Percentiles rank a stretch among this genome's conserved stretches.
Evolutionary conservation across 192 early-diverging fungal genomes (phyloP).

Genomic region (Jimgerdemannia flammicorona): DNA sequence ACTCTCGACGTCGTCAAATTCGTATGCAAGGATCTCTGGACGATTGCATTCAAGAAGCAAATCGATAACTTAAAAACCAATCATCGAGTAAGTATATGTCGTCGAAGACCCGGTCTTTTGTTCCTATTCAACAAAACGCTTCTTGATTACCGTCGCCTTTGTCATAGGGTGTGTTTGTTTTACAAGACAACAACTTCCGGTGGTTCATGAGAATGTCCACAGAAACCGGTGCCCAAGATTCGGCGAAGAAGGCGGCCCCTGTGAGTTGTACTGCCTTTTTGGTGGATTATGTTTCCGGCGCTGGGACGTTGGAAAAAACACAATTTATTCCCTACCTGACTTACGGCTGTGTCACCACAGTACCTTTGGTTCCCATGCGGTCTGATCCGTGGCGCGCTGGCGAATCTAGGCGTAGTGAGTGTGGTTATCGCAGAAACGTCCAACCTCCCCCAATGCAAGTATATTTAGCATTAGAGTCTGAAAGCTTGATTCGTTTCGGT

Average conservation of each 20-base stretch:
- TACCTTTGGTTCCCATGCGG: slow-evolving; percentile 98
- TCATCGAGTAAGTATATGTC: slow-evolving; percentile 63
- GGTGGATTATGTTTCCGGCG: not conserved
- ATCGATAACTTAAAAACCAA: slow-evolving; percentile 99
- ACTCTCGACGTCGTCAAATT: slow-evolving; percentile 98
- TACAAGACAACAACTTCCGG: slow-evolving; percentile 96
- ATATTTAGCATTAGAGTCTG: not conserved
- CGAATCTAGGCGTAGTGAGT: slow-evolving; percentile 82
- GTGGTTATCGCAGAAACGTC: slow-evolving; percentile 88
- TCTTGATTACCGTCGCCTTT: not conserved
- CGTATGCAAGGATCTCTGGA: slow-evolving; percentile 99
- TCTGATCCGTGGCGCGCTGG: slow-evolving; percentile 89
- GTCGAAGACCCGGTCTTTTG: not conserved
- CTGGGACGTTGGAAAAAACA: not conserved
- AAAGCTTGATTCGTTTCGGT: not conserved
- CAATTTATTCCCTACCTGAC: not conserved
- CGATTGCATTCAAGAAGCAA: slow-evolving; percentile 92
- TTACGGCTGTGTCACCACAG: slow-evolving; percentile 20
- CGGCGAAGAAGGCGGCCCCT: slow-evolving; percentile 73
- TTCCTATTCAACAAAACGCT: slow-evolving; percentile 2
- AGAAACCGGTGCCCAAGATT: slow-evolving; percentile 71
- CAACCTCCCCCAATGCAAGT: slow-evolving; percentile 73
- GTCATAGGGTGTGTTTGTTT: slow-evolving; percentile 87
- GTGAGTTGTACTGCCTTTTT: slow-evolving; percentile 34
- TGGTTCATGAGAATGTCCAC: slow-evolving; percentile 95